Evolutionary conservation across 225 moss, liverwort and hornwort species (phyloP), one percentile per base, ranked within the genome.

Genomic region (Asterella californica): DNA sequence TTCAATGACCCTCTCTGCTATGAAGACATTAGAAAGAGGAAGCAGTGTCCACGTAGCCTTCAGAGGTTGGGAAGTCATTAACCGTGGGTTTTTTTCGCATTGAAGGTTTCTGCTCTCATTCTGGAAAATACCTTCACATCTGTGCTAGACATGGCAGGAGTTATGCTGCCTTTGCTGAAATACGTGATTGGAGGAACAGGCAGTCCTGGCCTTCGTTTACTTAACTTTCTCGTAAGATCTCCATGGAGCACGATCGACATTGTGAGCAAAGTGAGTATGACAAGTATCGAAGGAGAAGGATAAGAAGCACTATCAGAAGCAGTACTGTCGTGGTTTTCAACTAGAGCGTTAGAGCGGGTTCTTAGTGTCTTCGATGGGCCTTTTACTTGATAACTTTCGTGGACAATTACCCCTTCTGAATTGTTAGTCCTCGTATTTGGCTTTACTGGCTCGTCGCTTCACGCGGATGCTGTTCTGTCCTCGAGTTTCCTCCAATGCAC

Each of bases 121-220:
- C 73, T 96, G 80, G 96, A 96, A 88, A 96, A 96, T 79, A 96
- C 96, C 9, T 96, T 96, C 84, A 96, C 96, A 29, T 96, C 96
- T 45, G 86, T 96, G 82, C 90, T 96, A 78, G 96, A 96, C 80
- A 91, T 96, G 96, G 96, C 96, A 79, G 96, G 96, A 34, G 94
- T 96, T 50, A 83, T 96, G 90, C 88, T 96, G 80, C 96, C 96
- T n/a, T 70, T 85, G 50, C 84, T 96, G 79, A 96, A 87, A 82
- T 94, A 88, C 75, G 88, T 96, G 75, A 91, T 96, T 62, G 88
- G 91, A 79, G 92, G 96, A 10, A 91, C 89, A 57, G 90, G 91
- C 78, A 90, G 94, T 77, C 62, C 74, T 30, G 90, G 88, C 24
- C 72, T 88, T 48, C 83, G 72, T 42, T 24, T 94, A 63, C 84